Evolutionary conservation across 805 yeast species (phyloP).

Genomic region (Torulaspora delbrueckii): DNA sequence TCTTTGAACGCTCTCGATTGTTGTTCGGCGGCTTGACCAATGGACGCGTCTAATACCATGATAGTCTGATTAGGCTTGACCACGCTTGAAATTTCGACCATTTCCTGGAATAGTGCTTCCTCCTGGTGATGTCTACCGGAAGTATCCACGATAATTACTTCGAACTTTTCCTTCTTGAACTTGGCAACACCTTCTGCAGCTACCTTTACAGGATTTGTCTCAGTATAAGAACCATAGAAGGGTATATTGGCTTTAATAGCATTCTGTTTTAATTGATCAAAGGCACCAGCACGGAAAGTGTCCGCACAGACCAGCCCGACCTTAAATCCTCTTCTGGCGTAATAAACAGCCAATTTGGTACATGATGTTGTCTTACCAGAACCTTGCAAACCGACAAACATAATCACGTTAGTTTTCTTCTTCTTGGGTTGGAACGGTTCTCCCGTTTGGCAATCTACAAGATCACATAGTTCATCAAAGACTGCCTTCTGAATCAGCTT

Average conservation of each 20-base stretch:
- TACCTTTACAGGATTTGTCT: slow-evolving; percentile 90
- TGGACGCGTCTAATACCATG: slow-evolving; percentile 95
- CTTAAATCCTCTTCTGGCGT: slow-evolving; percentile 87
- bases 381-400: slow-evolving; percentile 98
- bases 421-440: slow-evolving; percentile 80
- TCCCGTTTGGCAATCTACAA: slow-evolving; percentile 62
- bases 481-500: slow-evolving; percentile 84
- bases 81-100: slow-evolving; percentile 86
- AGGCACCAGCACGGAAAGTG: slow-evolving; percentile 99
- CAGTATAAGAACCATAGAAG: slow-evolving; percentile 90
- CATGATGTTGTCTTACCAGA: slow-evolving; percentile 98
- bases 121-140: slow-evolving; percentile 98
- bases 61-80: slow-evolving; percentile 93
- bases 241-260: slow-evolving; percentile 95
- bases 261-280: slow-evolving; percentile 95
- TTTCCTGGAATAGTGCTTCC: slow-evolving; percentile 82
- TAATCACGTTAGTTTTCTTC: slow-evolving; percentile 71
- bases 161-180: slow-evolving; percentile 87
- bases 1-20: slow-evolving; percentile 95
- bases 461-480: slow-evolving; percentile 81
- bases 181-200: slow-evolving; percentile 88
- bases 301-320: slow-evolving; percentile 98
- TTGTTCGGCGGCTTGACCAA: slow-evolving; percentile 96
- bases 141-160: slow-evolving; percentile 91
- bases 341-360: slow-evolving; percentile 92